Percentiles rank a stretch among this genome's conserved stretches.
Conservation (phyloP, 2,329 filamentous ascomycete species). For the Nannizzia gypsea region DNA sequence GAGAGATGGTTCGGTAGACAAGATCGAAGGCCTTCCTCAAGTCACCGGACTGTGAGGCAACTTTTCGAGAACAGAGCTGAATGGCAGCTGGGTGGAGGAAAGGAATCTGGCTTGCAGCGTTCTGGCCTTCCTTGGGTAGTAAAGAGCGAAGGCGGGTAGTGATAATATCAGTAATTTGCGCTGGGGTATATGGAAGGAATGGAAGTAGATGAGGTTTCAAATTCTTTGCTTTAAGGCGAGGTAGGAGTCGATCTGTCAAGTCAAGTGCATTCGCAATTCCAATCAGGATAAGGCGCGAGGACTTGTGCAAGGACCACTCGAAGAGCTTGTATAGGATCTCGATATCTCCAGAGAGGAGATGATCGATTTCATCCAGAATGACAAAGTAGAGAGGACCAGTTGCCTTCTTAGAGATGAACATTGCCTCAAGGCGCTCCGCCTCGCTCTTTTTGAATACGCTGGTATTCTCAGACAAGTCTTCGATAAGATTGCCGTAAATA, state of each 20-base stretch:
- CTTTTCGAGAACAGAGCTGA: slow-evolving; percentile 86
- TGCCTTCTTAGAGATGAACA: slow-evolving; percentile 55
- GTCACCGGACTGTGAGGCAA: slow-evolving; percentile 87
- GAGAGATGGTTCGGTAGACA: slow-evolving; percentile 74
- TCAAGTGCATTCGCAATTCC: slow-evolving; percentile 82
- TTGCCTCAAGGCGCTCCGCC: slow-evolving; percentile 53
- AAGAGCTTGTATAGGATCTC: slow-evolving; percentile 90
- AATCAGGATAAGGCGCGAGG: slow-evolving; percentile 69
- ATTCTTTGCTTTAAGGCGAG: slow-evolving; percentile 82
- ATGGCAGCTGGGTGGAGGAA: slow-evolving; percentile 92
- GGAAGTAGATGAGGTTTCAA: slow-evolving; percentile 80
- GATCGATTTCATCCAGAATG: slow-evolving; percentile 88
- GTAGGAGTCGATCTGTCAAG: slow-evolving; percentile 86
- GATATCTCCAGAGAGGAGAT: slow-evolving; percentile 76
- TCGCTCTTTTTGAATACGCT: slow-evolving; percentile 56
- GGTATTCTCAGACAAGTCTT: slow-evolving; percentile 52
- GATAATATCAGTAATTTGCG: slow-evolving; percentile 79
- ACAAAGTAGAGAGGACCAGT: slow-evolving; percentile 58
- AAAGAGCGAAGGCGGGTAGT: slow-evolving; percentile 69
- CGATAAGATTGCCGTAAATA: slow-evolving; percentile 66
- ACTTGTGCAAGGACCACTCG: slow-evolving; percentile 71
- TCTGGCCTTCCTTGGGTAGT: slow-evolving; percentile 36
- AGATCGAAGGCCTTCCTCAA: slow-evolving; percentile 92
- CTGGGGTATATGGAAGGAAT: slow-evolving; percentile 81
- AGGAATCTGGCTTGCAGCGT: slow-evolving; percentile 47